These are phyloP conservation scores for Eucalyptus regnans DNA, from an alignment of 345 rosid genomes.

Conservation along the genomic window DNA sequence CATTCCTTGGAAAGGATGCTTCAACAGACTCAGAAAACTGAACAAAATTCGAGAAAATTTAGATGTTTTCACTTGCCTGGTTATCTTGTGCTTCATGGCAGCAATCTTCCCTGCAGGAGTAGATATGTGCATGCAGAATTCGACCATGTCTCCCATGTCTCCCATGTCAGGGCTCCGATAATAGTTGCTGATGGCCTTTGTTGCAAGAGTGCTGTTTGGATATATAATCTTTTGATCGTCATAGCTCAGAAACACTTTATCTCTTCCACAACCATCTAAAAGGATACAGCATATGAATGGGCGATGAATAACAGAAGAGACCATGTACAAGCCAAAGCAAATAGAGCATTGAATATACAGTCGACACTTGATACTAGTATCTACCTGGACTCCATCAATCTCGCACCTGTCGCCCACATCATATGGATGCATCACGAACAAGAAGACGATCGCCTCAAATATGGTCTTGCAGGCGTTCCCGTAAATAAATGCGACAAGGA, in stretches of 20 bases:
- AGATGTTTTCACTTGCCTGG: conserved; percentile 8
- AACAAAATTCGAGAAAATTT: background rate
- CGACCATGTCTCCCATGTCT: too few relatives aligned
- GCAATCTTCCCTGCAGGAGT: background rate
- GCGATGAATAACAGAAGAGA: background rate
- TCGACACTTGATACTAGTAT: background rate
- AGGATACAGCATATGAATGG: background rate
- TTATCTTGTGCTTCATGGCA: conserved; percentile 47
- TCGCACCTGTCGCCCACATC: conserved; percentile 89
- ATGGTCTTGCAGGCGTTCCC: conserved; percentile 78
- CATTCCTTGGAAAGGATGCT: background rate
- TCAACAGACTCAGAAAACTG: background rate
- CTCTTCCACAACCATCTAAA: conserved; percentile 24
- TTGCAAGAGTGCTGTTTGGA: too few relatives aligned
- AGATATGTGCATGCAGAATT: background rate
- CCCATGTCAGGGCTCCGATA: too few relatives aligned
- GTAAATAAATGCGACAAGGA: conserved; percentile 63
- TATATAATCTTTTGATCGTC: too few relatives aligned
- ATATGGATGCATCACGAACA: conserved; percentile 81
- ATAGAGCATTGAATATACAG: background rate
- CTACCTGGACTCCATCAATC: conserved; percentile 8
- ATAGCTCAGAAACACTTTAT: too few relatives aligned
- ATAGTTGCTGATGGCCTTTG: too few relatives aligned
- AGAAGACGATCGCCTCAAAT: conserved; percentile 73
- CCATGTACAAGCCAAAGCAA: background rate